Evolutionary conservation across 106 monocot species (phyloP), one percentile per base, ranked within the genome.

Genomic region (Dendrobium chrysotoxum): DNA sequence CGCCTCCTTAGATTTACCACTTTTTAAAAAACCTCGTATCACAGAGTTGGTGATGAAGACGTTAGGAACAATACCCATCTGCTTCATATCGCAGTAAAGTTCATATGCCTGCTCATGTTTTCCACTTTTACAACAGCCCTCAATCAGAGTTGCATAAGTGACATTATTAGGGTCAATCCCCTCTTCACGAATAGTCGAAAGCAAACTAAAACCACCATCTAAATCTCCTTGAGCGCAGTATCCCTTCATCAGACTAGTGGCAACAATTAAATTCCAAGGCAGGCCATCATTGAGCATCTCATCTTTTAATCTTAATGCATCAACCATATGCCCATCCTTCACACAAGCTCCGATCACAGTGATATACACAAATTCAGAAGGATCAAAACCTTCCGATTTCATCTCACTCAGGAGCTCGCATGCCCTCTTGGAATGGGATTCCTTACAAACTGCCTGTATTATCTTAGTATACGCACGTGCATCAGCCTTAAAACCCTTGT

Each of bases 61-160:
- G 77, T 53, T 61, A 2, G 93, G 93, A 21, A 58, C 35, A 40
- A 91, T 78, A 41, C 84, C 86, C 28, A 7, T 79, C 65, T 80
- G 41, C 54, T 76, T 89, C 93, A 93, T 93, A 81, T 88, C 75
- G 45, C 42, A 17, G 28, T 89, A 94, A 79, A 94, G 83, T 72
- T 94, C 88, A 75, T 77, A 53, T 21, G 89, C 86, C 82, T 85
- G 89, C 41, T 88, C 82, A 10, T 66, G 18, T 58, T 88, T 85
- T 45, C 89, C 89, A 65, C 66, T 50, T 80, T 70, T 86, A 57
- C 72, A 83, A 45, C 86, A 89, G 81, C 85, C 89, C 72, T 83
- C 82, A n/a, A 94, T 89, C 79, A 94, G 61, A 78, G 85, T 80
- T 15, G 81, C 77, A 70, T 85, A 91, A 20, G 91, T 86, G 20